Base-by-base conservation (phyloP, 2,329 filamentous ascomycete species). In the Spiromastix sp. region DNA sequence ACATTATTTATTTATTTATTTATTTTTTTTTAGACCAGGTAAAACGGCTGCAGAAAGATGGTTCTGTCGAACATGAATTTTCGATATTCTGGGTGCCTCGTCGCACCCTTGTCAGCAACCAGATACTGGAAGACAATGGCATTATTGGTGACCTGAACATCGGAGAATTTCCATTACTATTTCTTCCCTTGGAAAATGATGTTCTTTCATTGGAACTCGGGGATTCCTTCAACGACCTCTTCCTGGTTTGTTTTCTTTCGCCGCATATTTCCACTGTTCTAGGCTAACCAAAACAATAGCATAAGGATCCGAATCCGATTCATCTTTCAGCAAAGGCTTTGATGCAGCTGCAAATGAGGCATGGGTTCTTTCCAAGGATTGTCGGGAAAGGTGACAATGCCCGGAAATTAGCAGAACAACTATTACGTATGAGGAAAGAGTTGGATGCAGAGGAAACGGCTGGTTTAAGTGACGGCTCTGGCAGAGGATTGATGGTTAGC, bases 311-410 rank as follows among this genome's bases (percentile, higher is more conserved):
- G 8, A 93, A 85, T 0, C 79, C 85, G n/a, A 79, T 86, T 16
- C 94, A 89, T 51, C 70, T 94, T 22, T 72, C 93, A 44, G 86
- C 91, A 34, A 85, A 81, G 59, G 89, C 91, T 15, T 70, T 98
- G 44, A 98, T 98, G 91, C 78, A 81, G 21, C 77, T 98, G 42
- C 91, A 98, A 57, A 80, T 85, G 54, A 80, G 81, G 48, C 81
- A 95, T 61, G 93, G 91, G 2, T 74, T 98, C 9, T 96, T 98
- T 47, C 93, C 91, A 17, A 77, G 89, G 10, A 91, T 98, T 40
- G 79, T 93, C 30, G 91, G 91, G 18, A 96, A 98, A 61, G 91
- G 91, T 13, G 87, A 98, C 48, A 87, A 94, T 56, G 89, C 86
- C 22, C 87, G 89, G 54, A 78, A 79, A 32, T 74, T 98, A 2